These are phyloP conservation scores for Raphanus hybrid DNA, from an alignment of 441 rosid genomes.

Conservation along the genomic window DNA sequence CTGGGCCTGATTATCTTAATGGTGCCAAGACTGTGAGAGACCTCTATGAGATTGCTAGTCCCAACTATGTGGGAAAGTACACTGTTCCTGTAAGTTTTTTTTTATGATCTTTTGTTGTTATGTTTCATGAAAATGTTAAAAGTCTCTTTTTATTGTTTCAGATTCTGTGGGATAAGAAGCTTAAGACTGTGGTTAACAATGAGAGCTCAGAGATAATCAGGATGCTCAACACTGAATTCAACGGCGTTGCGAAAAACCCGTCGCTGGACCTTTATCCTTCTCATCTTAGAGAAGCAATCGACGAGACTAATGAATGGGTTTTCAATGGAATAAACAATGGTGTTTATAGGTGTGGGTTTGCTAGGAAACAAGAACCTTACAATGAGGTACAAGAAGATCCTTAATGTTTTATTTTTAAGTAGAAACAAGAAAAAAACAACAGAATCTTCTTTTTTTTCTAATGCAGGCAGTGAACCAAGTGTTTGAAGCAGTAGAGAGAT, in stretches of 20 bases:
- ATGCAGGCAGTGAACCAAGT: conserved; percentile 65
- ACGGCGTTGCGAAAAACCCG: conserved; percentile 68
- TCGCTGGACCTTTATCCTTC: conserved; percentile 71
- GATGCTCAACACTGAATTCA: conserved; percentile 80
- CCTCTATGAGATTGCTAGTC: conserved; percentile 74
- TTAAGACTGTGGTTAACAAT: conserved; percentile 73
- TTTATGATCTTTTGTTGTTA: neutral
- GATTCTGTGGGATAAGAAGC: no score
- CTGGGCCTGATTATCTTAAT: conserved; percentile 68
- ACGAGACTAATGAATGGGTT: conserved; percentile 75
- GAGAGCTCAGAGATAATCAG: conserved; percentile 89
- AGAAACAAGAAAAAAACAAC: neutral
- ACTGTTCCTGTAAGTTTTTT: conserved; percentile 73
- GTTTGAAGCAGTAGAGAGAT: conserved; percentile 71
- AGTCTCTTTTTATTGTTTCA: neutral
- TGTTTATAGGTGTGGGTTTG: conserved; percentile 89
- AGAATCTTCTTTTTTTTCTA: neutral
- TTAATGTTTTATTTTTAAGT: neutral
- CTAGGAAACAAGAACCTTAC: conserved; percentile 78
- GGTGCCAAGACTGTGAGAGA: conserved; percentile 72
- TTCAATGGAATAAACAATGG: conserved; percentile 73
- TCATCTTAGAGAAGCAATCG: conserved; percentile 53
- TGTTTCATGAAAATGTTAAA: no score
- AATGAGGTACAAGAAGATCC: conserved; percentile 55
- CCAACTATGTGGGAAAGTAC: conserved; percentile 70